Percentiles rank a stretch among this genome's conserved stretches.
Evolutionary conservation across 2,329 filamentous ascomycete genomes (phyloP).

Genomic region (Neofusicoccum cordaticola): DNA sequence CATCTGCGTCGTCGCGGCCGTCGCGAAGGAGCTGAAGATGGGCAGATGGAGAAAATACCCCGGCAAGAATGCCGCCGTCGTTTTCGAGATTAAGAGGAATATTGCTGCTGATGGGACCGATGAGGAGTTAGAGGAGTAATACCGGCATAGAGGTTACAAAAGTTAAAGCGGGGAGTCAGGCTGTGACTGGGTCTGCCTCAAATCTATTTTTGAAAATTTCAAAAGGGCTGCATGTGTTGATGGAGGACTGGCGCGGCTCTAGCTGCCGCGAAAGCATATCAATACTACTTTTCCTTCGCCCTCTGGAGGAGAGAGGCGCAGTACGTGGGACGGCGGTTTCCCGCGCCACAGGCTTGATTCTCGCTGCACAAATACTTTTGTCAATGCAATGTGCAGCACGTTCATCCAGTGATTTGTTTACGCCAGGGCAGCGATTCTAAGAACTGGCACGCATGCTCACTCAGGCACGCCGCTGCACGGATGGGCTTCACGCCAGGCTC

Average conservation of each 20-base stretch:
- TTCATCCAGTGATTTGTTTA: conserved; percentile 25
- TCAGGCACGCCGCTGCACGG: conserved; percentile 75
- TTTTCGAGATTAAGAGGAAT: conserved; percentile 72
- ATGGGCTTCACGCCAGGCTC: conserved; percentile 68
- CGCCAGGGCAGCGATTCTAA: conserved; percentile 38
- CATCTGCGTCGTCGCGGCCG: conserved; percentile 78
- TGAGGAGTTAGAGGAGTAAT: conserved; percentile 3
- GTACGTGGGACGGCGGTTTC: background rate
- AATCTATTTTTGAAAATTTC: background rate
- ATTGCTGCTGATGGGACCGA: conserved; percentile 19
- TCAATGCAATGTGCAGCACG: background rate
- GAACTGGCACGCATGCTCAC: conserved; percentile 49
- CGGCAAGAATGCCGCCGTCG: conserved; percentile 78
- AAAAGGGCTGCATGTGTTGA: background rate
- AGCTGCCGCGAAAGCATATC: background rate
- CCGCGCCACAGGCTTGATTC: background rate
- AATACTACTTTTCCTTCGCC: conserved; percentile 6
- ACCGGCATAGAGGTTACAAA: background rate
- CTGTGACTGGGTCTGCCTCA: background rate
- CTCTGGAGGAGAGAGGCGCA: background rate
- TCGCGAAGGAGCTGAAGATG: conserved; percentile 81
- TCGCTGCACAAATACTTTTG: background rate
- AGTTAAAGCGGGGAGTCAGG: background rate
- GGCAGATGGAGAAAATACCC: conserved; percentile 68
- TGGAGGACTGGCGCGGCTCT: background rate